Evolutionary conservation across 345 rosid genomes (phyloP), one percentile per base, ranked within the genome.

Genomic region (Schrenkiella parvula): DNA sequence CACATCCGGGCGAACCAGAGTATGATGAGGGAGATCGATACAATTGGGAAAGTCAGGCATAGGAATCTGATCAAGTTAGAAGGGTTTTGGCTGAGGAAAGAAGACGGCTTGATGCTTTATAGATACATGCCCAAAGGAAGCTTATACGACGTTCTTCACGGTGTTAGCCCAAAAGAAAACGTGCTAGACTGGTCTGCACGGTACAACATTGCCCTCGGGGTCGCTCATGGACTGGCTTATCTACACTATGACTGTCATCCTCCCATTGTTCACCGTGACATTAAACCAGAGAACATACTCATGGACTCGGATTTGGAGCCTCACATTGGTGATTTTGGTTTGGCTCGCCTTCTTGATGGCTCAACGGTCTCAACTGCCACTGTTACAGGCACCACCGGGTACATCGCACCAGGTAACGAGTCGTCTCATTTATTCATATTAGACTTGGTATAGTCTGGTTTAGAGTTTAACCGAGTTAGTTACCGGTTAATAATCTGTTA

Each of bases 161-260:
- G 44, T 48, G 70, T 1, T 46, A 66, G 43, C 38, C 73, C 82
- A 0, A 70, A 62, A 10, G 70, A 60, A 47, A 54, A 32, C 43
- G 37, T 0, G 22, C 72, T 92, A 12, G 81, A 78, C 28, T 92
- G 98, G 98, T 73, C 70, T 46, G 73, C 80, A 19, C 87, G 95
- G 58, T 82, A 69, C 58, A 83, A 59, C 71, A 72, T 92, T 3
- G 96, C 96, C 0, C 54, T 86, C 7, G 97, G 96, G 53, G 79
- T 74, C 2, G 90, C 97, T 17, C 82, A 89, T 6, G 97, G 87
- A 66, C 80, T 91, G 78, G 88, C 85, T 4, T 92, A 92, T 83
- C 90, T 92, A 50, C 97, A 92, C 78, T 70, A 80, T 41, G 90
- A 89, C 54, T 92, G 93, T 25, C 64, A 84, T 70, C 97, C 96